Percentiles rank a stretch among this genome's conserved stretches.
phyloP scores from a whole-genome alignment of 495 filamentous ascomycete genomes.

The Trypethelium eluteriae region DNA sequence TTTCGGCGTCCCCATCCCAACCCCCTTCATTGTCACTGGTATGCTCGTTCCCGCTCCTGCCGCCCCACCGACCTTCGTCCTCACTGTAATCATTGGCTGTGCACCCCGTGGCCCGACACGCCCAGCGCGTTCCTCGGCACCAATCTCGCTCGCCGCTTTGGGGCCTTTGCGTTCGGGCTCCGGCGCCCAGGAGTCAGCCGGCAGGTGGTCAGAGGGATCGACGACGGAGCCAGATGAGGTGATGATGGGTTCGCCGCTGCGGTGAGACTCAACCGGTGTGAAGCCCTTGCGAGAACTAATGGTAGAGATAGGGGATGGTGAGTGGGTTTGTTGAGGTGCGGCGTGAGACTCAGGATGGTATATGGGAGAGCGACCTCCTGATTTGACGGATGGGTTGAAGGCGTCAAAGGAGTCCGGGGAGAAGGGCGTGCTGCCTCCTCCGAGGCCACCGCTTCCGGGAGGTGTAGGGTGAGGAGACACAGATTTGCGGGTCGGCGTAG shows the following conservation, averaged over 20 bases:
- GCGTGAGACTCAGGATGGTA: constrained; percentile 12
- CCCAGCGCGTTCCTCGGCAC: constrained; percentile 28
- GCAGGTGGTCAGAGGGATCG: constrained; percentile 89
- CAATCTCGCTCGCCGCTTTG: constrained; percentile 12
- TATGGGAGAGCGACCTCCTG: constrained; percentile 3
- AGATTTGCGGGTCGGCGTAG: constrained; percentile 63
- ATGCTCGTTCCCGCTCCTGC: neutral
- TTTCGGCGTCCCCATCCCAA: neutral
- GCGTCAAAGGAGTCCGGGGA: constrained; percentile 81
- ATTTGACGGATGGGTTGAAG: constrained; percentile 50
- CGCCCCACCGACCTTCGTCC: constrained; percentile 16
- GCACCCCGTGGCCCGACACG: constrained; percentile 18
- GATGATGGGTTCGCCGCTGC: constrained; percentile 46
- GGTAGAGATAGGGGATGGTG: neutral
- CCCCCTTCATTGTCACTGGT: neutral
- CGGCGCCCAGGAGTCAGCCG: constrained; percentile 83
- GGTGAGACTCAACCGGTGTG: neutral
- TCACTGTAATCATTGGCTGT: constrained; percentile 17
- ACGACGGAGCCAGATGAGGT: constrained; percentile 78
- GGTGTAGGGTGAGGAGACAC: constrained; percentile 63
- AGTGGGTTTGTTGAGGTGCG: constrained; percentile 14
- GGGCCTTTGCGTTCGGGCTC: constrained; percentile 74
- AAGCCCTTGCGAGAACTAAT: neutral
- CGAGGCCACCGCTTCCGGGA: constrained; percentile 16
- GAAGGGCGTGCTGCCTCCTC: constrained; percentile 58